A percentile compares a stretch with the other conserved stretches of the same genome.
Conservation (phyloP, 176 grass and related monocot genomes). For the Stipa capillata region DNA sequence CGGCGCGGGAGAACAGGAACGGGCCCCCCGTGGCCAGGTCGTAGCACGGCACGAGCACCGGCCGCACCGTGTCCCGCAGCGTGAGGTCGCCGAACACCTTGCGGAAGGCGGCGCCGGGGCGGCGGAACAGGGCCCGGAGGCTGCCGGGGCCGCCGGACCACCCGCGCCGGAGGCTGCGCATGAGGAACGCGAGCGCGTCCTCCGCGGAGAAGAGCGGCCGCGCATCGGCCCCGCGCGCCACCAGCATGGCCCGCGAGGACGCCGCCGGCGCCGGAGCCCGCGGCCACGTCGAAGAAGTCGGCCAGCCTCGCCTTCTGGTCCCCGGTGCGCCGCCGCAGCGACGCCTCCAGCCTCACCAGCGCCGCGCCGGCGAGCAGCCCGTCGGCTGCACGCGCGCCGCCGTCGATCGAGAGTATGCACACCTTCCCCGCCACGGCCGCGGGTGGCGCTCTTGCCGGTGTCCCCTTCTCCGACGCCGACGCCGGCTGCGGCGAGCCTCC, state of each 20-base stretch:
- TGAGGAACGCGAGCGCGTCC: constrained; percentile 69
- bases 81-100: constrained; percentile 63
- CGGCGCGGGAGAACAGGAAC: constrained; percentile 92
- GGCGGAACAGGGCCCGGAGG: constrained; percentile 46
- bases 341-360: constrained; percentile 61
- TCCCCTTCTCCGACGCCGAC: neutral
- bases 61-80: constrained; percentile 61
- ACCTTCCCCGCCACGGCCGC: constrained; percentile 27
- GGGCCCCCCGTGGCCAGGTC: constrained; percentile 56
- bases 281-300: constrained; percentile 84
- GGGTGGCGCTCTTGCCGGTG: neutral
- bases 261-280: constrained; percentile 80
- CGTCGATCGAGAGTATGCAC: constrained; percentile 85
- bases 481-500: neutral
- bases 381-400: constrained; percentile 59
- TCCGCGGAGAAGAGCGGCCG: constrained; percentile 69
- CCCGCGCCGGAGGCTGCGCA: constrained; percentile 17
- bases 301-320: constrained; percentile 48
- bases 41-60: constrained; percentile 86
- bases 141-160: constrained; percentile 9
- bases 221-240: constrained; percentile 45
- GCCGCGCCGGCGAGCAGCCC: constrained; percentile 64
- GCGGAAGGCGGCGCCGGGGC: constrained; percentile 20
- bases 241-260: constrained; percentile 85
- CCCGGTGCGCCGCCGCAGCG: constrained; percentile 45